These are phyloP conservation scores for Boletus semigastroideus DNA, from an alignment of 1,284 basidiomycete species.

Conservation along the genomic window DNA sequence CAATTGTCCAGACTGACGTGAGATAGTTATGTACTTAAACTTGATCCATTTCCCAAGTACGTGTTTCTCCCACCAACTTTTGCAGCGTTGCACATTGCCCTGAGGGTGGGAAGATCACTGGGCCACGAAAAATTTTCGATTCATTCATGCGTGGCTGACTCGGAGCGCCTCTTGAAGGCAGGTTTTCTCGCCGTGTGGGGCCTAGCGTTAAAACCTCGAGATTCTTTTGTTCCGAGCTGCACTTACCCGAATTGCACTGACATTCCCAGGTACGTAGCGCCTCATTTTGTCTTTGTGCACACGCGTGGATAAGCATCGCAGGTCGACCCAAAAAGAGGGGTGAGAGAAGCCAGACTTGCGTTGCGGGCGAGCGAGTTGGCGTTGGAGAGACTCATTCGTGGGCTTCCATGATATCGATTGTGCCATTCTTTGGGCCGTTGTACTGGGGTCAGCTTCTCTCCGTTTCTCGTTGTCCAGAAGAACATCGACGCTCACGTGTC, in stretches of 20 bases:
- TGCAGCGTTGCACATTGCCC: neutral
- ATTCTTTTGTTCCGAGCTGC: neutral
- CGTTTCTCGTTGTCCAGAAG: neutral
- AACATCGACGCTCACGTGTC: neutral
- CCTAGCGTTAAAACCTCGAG: neutral
- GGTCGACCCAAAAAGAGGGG: neutral
- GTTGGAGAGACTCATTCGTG: neutral
- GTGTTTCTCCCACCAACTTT: neutral
- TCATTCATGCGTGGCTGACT: neutral
- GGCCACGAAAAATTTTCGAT: neutral
- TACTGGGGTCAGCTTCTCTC: constrained; percentile 5
- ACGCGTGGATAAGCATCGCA: neutral
- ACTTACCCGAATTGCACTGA: neutral
- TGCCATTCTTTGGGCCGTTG: neutral
- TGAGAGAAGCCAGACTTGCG: neutral
- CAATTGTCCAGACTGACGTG: neutral
- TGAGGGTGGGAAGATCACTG: neutral
- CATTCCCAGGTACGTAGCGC: neutral
- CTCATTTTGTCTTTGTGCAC: neutral
- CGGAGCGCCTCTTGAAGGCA: neutral
- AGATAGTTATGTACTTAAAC: neutral
- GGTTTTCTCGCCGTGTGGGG: neutral
- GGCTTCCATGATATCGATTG: neutral
- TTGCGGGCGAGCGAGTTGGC: no score
- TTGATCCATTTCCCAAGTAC: no score